Percentiles rank a stretch among this genome's conserved stretches.
These are phyloP conservation scores for Suillus clintonianus DNA, from an alignment of 768 basidiomycete species.

Conservation along the genomic window DNA sequence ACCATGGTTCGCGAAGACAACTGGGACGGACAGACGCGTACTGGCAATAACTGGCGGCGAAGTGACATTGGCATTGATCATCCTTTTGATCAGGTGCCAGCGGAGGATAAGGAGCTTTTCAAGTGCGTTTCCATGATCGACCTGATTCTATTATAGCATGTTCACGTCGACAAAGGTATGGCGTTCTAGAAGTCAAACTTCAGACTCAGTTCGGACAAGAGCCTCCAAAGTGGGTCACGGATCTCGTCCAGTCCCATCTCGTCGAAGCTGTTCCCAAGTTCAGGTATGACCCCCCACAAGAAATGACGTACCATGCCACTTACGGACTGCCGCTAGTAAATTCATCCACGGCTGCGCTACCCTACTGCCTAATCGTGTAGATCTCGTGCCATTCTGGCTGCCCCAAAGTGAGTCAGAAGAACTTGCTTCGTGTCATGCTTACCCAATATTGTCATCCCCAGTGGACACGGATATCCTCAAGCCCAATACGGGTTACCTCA, in stretches of 20 bases:
- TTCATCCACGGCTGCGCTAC: constrained; percentile 98
- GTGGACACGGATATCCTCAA: constrained; percentile 97
- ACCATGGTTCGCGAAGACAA: constrained; percentile 95
- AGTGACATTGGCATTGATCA: constrained; percentile 91
- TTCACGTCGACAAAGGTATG: constrained; percentile 53
- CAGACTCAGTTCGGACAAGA: constrained; percentile 96
- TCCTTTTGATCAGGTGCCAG: constrained; percentile 77
- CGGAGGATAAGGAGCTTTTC: constrained; percentile 90
- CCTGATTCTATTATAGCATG: not conserved
- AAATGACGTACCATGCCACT: not conserved
- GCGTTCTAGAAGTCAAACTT: constrained; percentile 95
- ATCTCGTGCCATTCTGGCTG: constrained; percentile 97
- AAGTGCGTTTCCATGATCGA: constrained; percentile 48
- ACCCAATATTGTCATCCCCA: constrained; percentile 25
- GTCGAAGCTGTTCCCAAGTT: constrained; percentile 99
- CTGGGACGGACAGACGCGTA: constrained; percentile 82
- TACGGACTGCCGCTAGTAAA: constrained; percentile 52
- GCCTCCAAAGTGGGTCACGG: constrained; percentile 94
- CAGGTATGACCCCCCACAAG: constrained; percentile 49
- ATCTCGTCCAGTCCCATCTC: constrained; percentile 92
- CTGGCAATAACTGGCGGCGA: constrained; percentile 90
- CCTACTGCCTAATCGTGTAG: constrained; percentile 87
- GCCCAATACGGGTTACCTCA: constrained; percentile 77
- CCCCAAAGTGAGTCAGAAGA: constrained; percentile 71
- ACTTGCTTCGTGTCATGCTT: not conserved